These are phyloP conservation scores for Phaseolus coccineus DNA, from an alignment of 331 rosid species.

Conservation along the genomic window DNA sequence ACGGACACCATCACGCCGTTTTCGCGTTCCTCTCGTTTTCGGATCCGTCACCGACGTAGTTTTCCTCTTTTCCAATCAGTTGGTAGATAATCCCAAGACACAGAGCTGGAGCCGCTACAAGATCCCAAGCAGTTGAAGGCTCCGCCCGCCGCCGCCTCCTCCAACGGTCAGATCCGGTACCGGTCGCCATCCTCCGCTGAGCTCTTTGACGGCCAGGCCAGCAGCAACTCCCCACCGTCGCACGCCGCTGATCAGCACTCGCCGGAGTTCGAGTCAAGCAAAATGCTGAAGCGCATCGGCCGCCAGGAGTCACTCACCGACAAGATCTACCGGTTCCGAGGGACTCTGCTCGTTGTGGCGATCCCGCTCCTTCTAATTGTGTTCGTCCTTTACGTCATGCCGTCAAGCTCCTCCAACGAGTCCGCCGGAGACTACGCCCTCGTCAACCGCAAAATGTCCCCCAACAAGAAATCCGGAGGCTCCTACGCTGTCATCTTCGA, in stretches of 20 bases:
- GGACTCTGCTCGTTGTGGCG: conserved; percentile 70
- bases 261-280: conserved; percentile 59
- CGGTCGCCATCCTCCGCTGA: conserved; percentile 95
- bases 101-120: conserved; percentile 79
- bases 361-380: conserved; percentile 74
- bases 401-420: conserved; percentile 48
- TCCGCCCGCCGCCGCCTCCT: conserved; percentile 58
- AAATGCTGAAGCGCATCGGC: conserved; percentile 86
- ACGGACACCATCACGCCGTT: conserved; percentile 30
- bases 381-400: conserved; percentile 74
- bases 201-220: conserved; percentile 68
- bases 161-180: conserved; percentile 98
- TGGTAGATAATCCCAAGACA: conserved; percentile 43
- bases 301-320: conserved; percentile 75
- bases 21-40: conserved; percentile 10
- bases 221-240: conserved; percentile 59
- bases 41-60: conserved; percentile 16
- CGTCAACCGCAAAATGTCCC: conserved; percentile 63
- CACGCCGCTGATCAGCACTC: conserved; percentile 55
- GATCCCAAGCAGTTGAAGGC: conserved; percentile 72
- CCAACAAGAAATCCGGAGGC: conserved; percentile 50
- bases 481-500: conserved; percentile 87
- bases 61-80: neutral
- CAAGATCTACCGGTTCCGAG: conserved; percentile 79
- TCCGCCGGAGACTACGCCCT: conserved; percentile 58